These are phyloP conservation scores for Didymella lethalis DNA, from an alignment of 2,329 filamentous ascomycete species.

Conservation along the genomic window DNA sequence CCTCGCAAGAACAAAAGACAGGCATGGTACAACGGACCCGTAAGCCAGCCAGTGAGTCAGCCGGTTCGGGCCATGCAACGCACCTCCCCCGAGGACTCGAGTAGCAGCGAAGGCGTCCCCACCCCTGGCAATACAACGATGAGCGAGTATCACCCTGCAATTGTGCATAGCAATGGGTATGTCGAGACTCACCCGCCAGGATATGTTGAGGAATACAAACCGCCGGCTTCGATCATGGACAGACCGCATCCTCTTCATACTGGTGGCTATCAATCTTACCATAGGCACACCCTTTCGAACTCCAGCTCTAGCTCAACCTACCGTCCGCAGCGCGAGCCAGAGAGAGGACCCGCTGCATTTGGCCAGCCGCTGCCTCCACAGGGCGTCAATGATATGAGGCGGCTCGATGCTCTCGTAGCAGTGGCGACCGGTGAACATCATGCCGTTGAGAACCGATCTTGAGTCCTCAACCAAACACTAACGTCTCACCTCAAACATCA, in stretches of 20 bases:
- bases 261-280: conserved; percentile 41
- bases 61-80: conserved; percentile 51
- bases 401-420: conserved; percentile 70
- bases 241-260: conserved; percentile 45
- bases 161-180: conserved; percentile 60
- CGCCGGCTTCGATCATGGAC: conserved; percentile 47
- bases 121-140: conserved; percentile 60
- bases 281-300: conserved; percentile 39
- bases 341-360: conserved; percentile 39
- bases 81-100: conserved; percentile 64
- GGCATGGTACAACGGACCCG: conserved; percentile 73
- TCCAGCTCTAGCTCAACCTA: conserved; percentile 37
- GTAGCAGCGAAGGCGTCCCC: conserved; percentile 63
- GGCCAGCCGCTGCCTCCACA: conserved; percentile 47
- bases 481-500: conserved; percentile 10
- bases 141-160: conserved; percentile 61
- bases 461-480: background rate
- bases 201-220: conserved; percentile 53
- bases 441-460: conserved; percentile 42
- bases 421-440: conserved; percentile 67
- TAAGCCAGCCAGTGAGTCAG: conserved; percentile 35
- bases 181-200: conserved; percentile 55
- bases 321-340: conserved; percentile 42
- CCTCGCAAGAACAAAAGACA: conserved; percentile 70
- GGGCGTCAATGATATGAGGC: conserved; percentile 60